Evolutionary conservation across 1,139 yeast species (phyloP), one percentile per base, ranked within the genome.

Genomic region (Komagataea norvegica): DNA sequence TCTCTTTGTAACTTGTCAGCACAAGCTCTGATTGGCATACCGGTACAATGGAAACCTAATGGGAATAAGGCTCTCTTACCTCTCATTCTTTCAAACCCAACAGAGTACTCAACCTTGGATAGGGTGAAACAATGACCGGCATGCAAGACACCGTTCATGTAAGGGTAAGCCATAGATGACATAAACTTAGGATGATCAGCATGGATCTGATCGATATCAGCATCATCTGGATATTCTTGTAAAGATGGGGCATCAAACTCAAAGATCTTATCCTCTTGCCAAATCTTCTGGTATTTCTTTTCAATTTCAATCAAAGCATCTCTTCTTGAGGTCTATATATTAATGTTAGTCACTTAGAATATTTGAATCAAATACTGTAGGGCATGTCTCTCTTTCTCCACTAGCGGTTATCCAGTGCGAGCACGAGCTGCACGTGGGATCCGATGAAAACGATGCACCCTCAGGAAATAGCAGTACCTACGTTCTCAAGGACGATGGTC

Each of bases 1-100:
- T 91, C 98, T 62, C 98, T 78, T 57, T 79, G 77, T 55, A 93
- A 75, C 65, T 91, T 91, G 65, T 91, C 99, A 34, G 99, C 98
- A 56, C 96, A 77, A 14, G 98, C 91, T 68, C 79, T 83, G 61
- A 91, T 93, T 41, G 99, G 98, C 96, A 91, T 84, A 71, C 99
- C 99, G 31, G 98, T 91, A 74, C 98, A 93, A 65, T 91, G 99
- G 80, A 91, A 91, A 38, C 98, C 99, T 45, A 93, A 73, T 36
- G 99, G 98, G 67, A 87, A 91, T 46, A 91, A 69, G 25, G 96
- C 96, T 54, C 84, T 76, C 65, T 84, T 87, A 49, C 97, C 97
- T 56, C 75, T 73, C 91, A 93, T 84, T 65, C 97, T 79, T 66
- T 91, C 96, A 58, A 83, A 93, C 41, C 98, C 97, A 41, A 86